A percentile compares a stretch with the other conserved stretches of the same genome.
phyloP scores from a whole-genome alignment of 1,139 yeast species.

The Geotrichum aggregatum region DNA sequence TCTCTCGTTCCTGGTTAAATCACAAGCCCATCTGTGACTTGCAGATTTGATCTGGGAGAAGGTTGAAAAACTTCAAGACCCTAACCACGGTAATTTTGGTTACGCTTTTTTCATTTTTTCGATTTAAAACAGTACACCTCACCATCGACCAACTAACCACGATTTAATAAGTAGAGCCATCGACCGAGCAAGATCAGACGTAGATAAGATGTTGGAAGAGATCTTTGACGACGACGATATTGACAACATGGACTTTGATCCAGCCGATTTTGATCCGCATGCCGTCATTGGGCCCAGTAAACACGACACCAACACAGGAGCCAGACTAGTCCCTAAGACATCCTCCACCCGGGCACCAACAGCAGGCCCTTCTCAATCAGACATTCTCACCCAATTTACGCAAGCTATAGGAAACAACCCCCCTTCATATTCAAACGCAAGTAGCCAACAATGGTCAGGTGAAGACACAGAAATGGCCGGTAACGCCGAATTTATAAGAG shows the following conservation, averaged over 20 bases:
- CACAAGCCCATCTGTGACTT: no score
- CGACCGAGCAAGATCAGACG: no score
- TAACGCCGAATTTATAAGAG: slow-evolving; percentile 9
- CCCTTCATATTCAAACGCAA: no score
- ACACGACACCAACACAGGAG: slow-evolving; percentile 26
- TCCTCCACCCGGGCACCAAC: slow-evolving; percentile 20
- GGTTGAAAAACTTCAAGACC: slow-evolving; percentile 1
- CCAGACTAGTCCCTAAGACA: slow-evolving; percentile 24
- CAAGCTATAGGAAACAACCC: no score
- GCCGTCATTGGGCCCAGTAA: slow-evolving; percentile 35
- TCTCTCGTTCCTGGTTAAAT: no score
- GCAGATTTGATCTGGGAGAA: no score
- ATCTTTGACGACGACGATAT: slow-evolving; percentile 75
- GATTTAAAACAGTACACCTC: not conserved
- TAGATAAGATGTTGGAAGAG: slow-evolving; percentile 66
- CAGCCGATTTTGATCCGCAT: slow-evolving; percentile 81
- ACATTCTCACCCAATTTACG: not conserved
- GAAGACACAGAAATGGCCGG: not conserved
- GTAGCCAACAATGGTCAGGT: not conserved
- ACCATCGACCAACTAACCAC: not conserved
- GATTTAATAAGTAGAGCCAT: no score
- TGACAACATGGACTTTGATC: slow-evolving; percentile 88
- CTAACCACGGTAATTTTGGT: not conserved
- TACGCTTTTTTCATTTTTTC: not conserved
- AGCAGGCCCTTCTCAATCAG: slow-evolving; percentile 9